These are phyloP conservation scores for Verticillium alfalfae DNA, from an alignment of 2,329 filamentous ascomycete genomes.

Conservation along the genomic window DNA sequence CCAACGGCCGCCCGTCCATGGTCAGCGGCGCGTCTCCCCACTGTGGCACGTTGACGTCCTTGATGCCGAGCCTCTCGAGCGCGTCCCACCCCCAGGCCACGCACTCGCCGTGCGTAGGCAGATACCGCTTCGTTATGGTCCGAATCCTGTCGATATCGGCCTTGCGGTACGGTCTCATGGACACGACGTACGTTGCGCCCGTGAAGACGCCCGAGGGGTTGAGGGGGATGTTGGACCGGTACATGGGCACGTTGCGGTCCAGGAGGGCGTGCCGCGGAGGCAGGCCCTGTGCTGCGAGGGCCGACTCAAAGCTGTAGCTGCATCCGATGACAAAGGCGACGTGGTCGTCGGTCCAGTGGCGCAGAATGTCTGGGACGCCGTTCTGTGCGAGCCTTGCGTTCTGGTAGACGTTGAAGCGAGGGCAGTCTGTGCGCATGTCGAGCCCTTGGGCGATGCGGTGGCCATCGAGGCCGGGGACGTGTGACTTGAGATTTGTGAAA, in stretches of 20 bases:
- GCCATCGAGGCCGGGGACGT: slow-evolving; percentile 14
- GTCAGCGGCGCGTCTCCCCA: slow-evolving; percentile 49
- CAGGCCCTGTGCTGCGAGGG: slow-evolving; percentile 44
- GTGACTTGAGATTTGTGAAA: slow-evolving; percentile 29
- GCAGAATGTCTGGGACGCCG: slow-evolving; percentile 34
- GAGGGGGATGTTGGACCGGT: slow-evolving; percentile 50
- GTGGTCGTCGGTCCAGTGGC: slow-evolving; percentile 52
- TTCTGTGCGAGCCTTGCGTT: slow-evolving; percentile 33
- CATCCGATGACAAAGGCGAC: slow-evolving; percentile 60
- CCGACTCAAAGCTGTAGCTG: slow-evolving; percentile 58
- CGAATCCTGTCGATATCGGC: slow-evolving; percentile 46
- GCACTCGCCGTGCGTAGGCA: slow-evolving; percentile 57
- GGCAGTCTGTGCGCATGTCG: slow-evolving; percentile 53
- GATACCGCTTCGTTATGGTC: slow-evolving; percentile 47
- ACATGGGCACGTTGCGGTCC: slow-evolving; percentile 54
- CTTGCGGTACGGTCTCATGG: slow-evolving; percentile 53
- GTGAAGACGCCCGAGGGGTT: slow-evolving; percentile 54
- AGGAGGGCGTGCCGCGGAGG: slow-evolving; percentile 42
- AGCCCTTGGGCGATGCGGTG: slow-evolving; percentile 30
- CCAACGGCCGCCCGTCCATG: slow-evolving; percentile 28
- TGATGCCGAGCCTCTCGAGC: slow-evolving; percentile 44
- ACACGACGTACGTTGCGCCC: slow-evolving; percentile 50
- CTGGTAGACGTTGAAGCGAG: slow-evolving; percentile 54
- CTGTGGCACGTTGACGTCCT: slow-evolving; percentile 44
- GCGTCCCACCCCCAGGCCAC: slow-evolving; percentile 57